These are phyloP conservation scores for Chrysoporthe deuterocubensis DNA, from an alignment of 2,329 filamentous ascomycete species.

Conservation along the genomic window DNA sequence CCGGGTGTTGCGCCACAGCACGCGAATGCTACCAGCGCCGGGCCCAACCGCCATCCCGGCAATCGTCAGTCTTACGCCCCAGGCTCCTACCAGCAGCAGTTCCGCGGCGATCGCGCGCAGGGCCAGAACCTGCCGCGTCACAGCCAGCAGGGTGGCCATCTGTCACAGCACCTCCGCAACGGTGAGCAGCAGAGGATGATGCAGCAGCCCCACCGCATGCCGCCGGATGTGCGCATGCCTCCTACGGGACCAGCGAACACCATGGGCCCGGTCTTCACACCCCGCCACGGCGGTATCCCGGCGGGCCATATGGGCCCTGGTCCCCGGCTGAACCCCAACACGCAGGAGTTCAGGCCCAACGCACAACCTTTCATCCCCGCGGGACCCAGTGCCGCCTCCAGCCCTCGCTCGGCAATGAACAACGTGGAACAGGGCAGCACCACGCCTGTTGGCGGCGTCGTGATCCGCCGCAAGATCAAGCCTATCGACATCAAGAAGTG, in stretches of 20 bases:
- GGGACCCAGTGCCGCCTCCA: conserved; percentile 70
- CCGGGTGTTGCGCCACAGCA: conserved; percentile 39
- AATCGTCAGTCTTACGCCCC: conserved; percentile 55
- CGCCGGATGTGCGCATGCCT: conserved; percentile 71
- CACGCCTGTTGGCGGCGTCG: conserved; percentile 46
- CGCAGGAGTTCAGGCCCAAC: conserved; percentile 79
- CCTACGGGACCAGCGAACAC: conserved; percentile 73
- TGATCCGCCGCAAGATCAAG: conserved; percentile 73
- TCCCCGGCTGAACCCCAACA: conserved; percentile 67
- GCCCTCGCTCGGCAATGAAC: conserved; percentile 67
- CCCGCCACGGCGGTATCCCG: conserved; percentile 56
- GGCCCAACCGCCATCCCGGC: conserved; percentile 50
- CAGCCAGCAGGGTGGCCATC: conserved; percentile 47
- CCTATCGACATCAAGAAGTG: conserved; percentile 74
- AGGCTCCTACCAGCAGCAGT: conserved; percentile 51
- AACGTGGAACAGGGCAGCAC: conserved; percentile 43
- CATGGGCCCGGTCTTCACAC: conserved; percentile 55
- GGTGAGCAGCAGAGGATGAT: conserved; percentile 57
- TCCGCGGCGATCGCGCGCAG: conserved; percentile 50
- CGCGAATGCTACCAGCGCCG: conserved; percentile 32
- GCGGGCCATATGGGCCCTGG: conserved; percentile 50
- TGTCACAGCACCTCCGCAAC: conserved; percentile 47
- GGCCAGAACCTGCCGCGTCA: conserved; percentile 38
- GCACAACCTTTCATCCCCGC: conserved; percentile 81
- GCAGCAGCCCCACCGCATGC: conserved; percentile 45